phyloP scores from a whole-genome alignment of 306 rosid species.

The Benincasa hispida region DNA sequence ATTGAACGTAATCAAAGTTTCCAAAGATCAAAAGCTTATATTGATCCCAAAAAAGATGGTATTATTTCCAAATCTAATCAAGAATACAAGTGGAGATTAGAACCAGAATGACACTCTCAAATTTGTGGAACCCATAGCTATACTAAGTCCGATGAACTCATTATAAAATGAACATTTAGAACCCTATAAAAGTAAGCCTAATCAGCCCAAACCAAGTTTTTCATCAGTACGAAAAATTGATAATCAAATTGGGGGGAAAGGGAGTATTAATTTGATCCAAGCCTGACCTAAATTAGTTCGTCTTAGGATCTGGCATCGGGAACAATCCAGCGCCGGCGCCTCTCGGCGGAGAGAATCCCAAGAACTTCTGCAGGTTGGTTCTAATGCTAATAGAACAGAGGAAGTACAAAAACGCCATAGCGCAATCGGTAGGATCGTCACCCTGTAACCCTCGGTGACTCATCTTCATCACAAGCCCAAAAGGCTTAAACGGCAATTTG shows the following conservation, averaged over 20 bases:
- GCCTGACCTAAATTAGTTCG: constrained; percentile 38
- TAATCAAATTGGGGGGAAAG: not conserved
- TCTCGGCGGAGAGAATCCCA: constrained; percentile 89
- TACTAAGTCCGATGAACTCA: not conserved
- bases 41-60: not conserved
- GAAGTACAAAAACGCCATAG: constrained; percentile 92
- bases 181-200: constrained; percentile 4
- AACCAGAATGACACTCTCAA: not conserved
- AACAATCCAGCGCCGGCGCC: constrained; percentile 78
- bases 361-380: constrained; percentile 89
- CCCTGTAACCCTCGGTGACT: constrained; percentile 93
- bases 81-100: constrained; percentile 1
- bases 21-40: not conserved
- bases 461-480: constrained; percentile 84
- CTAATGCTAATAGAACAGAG: constrained; percentile 91
- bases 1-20: not conserved
- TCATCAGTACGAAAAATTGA: not conserved
- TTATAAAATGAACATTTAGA: not conserved
- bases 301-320: constrained; percentile 94
- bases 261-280: not conserved
- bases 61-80: not conserved
- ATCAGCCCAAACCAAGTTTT: not conserved
- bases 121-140: not conserved
- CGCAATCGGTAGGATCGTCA: constrained; percentile 76
- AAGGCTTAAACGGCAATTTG: constrained; percentile 72